Evolutionary conservation across 495 filamentous ascomycete species (phyloP).

Genomic region (Xylaria curta): DNA sequence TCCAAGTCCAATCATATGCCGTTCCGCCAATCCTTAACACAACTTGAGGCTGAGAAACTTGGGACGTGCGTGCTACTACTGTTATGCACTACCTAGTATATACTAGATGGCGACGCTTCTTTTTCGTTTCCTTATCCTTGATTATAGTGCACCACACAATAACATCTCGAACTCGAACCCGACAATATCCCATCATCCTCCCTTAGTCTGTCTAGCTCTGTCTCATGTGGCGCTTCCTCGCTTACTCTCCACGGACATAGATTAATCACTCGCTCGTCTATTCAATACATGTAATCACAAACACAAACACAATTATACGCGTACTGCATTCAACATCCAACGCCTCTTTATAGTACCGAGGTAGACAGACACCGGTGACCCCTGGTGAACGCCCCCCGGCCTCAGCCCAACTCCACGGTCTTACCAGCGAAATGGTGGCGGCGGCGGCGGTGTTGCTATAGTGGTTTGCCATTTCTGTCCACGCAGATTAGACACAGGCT

Average conservation of each 20-base stretch:
- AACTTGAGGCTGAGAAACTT: background rate
- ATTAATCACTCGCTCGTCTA: background rate
- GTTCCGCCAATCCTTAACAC: background rate
- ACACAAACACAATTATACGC: background rate
- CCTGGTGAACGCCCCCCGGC: background rate
- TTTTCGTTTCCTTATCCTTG: background rate
- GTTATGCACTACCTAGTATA: too few species aligned
- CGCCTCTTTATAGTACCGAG: background rate
- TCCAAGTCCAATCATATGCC: background rate
- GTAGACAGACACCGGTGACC: background rate
- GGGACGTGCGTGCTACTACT: too few species aligned
- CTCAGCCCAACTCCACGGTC: background rate
- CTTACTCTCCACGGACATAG: background rate
- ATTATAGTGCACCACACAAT: background rate
- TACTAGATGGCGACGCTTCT: background rate
- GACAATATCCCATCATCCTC: background rate
- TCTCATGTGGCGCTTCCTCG: background rate
- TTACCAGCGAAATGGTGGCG: background rate
- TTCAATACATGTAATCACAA: background rate
- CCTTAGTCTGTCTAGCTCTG: background rate
- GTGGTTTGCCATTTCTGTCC: background rate
- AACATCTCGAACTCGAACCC: background rate
- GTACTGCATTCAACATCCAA: background rate
- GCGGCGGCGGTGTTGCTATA: background rate
- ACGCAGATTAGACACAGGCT: background rate